phyloP scores from a whole-genome alignment of 768 basidiomycete species.

The Russula foetens region DNA sequence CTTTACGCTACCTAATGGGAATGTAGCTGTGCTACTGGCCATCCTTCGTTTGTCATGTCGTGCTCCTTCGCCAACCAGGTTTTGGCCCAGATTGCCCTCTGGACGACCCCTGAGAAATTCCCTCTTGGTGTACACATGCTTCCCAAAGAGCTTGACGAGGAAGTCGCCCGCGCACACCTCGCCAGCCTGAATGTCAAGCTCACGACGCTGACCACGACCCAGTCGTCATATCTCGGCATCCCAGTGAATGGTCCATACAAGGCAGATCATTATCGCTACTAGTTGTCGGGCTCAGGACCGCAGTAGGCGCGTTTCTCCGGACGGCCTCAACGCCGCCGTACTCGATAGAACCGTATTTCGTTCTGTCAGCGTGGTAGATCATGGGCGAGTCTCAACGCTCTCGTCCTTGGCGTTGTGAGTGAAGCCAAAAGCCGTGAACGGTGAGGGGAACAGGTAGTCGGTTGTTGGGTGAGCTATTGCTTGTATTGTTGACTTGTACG shows the following conservation, averaged over 20 bases:
- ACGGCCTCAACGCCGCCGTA: slow-evolving; percentile 70
- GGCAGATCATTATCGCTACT: slow-evolving; percentile 61
- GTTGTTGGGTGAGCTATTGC: slow-evolving; percentile 11
- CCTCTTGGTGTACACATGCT: slow-evolving; percentile 97
- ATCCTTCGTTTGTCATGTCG: slow-evolving; percentile 99
- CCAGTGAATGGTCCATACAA: slow-evolving; percentile 78
- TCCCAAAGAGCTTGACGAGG: slow-evolving; percentile 97
- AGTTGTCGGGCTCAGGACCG: slow-evolving; percentile 22
- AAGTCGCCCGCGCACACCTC: slow-evolving; percentile 96
- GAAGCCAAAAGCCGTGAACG: neutral
- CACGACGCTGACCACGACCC: slow-evolving; percentile 60
- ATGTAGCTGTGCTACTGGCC: slow-evolving; percentile 88
- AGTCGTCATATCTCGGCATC: slow-evolving; percentile 89
- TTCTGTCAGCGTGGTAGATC: slow-evolving; percentile 42
- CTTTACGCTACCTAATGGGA: neutral
- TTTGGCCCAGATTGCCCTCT: slow-evolving; percentile 95
- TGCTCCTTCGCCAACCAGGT: slow-evolving; percentile 99
- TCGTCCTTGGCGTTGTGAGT: slow-evolving; percentile 23
- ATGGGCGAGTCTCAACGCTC: slow-evolving; percentile 44
- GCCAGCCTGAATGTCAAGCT: slow-evolving; percentile 90
- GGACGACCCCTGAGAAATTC: slow-evolving; percentile 89
- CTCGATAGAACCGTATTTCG: slow-evolving; percentile 55
- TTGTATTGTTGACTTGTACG: slow-evolving; percentile 15
- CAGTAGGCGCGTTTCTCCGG: slow-evolving; percentile 19
- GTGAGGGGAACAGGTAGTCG: slow-evolving; percentile 9